Percentiles rank a stretch among this genome's conserved stretches.
phyloP scores from a whole-genome alignment of 495 filamentous ascomycete species.

The Hypoxylon fuscum region DNA sequence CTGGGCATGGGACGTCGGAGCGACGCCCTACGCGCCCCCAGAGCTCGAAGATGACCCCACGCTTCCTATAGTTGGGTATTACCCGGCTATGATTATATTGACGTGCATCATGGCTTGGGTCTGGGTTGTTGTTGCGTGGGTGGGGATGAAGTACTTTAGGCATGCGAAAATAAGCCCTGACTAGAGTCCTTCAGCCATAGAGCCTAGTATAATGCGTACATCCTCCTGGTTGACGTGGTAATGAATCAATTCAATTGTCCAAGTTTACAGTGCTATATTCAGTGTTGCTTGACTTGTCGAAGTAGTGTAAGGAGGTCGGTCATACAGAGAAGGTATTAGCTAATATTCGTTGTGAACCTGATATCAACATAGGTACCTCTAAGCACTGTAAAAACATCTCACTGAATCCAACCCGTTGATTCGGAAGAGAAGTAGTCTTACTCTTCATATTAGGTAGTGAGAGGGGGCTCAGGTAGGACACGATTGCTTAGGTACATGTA shows the following conservation, averaged over 20 bases:
- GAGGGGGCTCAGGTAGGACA: no score
- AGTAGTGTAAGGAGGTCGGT: no score
- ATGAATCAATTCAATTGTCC: neutral
- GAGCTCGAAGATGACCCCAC: slow-evolving; percentile 94
- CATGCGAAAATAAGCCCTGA: slow-evolving; percentile 84
- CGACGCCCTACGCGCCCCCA: slow-evolving; percentile 90
- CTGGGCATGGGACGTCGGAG: slow-evolving; percentile 99
- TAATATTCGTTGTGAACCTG: no score
- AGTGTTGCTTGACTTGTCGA: no score
- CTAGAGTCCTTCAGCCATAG: slow-evolving; percentile 26
- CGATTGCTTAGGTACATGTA: no score
- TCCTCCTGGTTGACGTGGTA: neutral
- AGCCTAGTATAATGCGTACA: neutral
- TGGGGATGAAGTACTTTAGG: slow-evolving; percentile 99
- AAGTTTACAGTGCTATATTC: no score
- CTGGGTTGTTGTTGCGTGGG: slow-evolving; percentile 96
- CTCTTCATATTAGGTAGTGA: no score
- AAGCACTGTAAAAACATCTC: no score
- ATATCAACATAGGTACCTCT: no score
- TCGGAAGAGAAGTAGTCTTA: no score
- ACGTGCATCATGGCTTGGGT: slow-evolving; percentile 98
- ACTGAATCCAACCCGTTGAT: no score
- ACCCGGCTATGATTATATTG: slow-evolving; percentile 90
- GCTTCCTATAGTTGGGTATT: slow-evolving; percentile 94
- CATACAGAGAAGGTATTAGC: no score